These are phyloP conservation scores for Kondoa subrosea DNA, from an alignment of 768 basidiomycete genomes.

Conservation along the genomic window DNA sequence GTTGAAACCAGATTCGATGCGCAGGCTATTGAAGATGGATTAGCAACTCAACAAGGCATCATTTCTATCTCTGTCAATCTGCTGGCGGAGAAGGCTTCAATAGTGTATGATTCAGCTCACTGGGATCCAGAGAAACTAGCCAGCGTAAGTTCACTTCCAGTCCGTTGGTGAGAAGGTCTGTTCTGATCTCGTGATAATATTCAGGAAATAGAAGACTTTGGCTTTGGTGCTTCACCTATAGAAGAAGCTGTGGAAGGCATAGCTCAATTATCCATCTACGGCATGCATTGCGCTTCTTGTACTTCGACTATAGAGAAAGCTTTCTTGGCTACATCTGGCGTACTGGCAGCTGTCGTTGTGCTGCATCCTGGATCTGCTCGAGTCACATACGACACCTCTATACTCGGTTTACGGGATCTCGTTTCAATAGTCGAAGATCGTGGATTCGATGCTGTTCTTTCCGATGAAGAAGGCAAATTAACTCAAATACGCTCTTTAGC, in stretches of 20 bases:
- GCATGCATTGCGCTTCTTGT: slow-evolving; percentile 48
- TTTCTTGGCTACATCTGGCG: slow-evolving; percentile 53
- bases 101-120: slow-evolving; percentile 68
- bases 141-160: slow-evolving; percentile 39
- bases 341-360: slow-evolving; percentile 53
- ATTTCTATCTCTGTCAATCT: slow-evolving; percentile 81
- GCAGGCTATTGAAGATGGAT: slow-evolving; percentile 72
- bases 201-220: slow-evolving; percentile 82
- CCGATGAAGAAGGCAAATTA: slow-evolving; percentile 52
- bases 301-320: slow-evolving; percentile 43
- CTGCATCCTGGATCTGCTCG: slow-evolving; percentile 45
- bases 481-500: slow-evolving; percentile 74
- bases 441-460: slow-evolving; percentile 76
- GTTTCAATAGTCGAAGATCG: slow-evolving; percentile 72
- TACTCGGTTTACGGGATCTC: slow-evolving; percentile 68
- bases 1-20: slow-evolving; percentile 36
- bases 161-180: neutral
- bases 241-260: slow-evolving; percentile 48
- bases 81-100: slow-evolving; percentile 77
- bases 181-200: slow-evolving; percentile 6
- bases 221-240: slow-evolving; percentile 71
- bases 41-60: slow-evolving; percentile 73
- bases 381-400: slow-evolving; percentile 53
- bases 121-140: slow-evolving; percentile 73
- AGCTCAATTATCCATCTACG: slow-evolving; percentile 50